A percentile compares a stretch with the other conserved stretches of the same genome.
phyloP scores from a whole-genome alignment of 108 stramenopile genomes.

The Craspedostauros australis region DNA sequence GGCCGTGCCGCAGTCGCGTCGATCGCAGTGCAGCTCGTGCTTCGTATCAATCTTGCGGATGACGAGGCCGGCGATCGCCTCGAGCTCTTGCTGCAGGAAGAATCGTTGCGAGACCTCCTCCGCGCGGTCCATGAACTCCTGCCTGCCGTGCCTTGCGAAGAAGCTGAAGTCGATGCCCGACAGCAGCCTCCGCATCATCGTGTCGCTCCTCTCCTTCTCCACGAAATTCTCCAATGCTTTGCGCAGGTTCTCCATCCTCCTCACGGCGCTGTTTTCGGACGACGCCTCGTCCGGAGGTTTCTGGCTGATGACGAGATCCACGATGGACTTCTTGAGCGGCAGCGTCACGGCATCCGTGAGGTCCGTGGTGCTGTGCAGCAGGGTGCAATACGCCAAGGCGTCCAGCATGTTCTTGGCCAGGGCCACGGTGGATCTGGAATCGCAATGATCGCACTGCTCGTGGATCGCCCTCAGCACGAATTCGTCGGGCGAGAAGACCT shows the following conservation, averaged over 20 bases:
- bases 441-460: slow-evolving; percentile 49
- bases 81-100: slow-evolving; percentile 34
- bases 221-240: slow-evolving; percentile 21
- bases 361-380: slow-evolving; percentile 14
- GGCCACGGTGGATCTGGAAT: slow-evolving; percentile 38
- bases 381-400: slow-evolving; percentile 16
- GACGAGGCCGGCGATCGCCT: slow-evolving; percentile 32
- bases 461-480: slow-evolving; percentile 23
- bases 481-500: slow-evolving; percentile 48
- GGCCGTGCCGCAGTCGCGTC: slow-evolving; percentile 22
- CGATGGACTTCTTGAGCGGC: slow-evolving; percentile 38
- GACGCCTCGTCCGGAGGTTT: neutral
- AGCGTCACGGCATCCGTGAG: slow-evolving; percentile 34
- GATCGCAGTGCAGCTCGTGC: slow-evolving; percentile 43
- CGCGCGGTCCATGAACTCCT: slow-evolving; percentile 11
- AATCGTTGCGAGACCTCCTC: slow-evolving; percentile 6
- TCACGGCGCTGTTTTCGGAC: neutral
- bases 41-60: slow-evolving; percentile 41
- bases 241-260: slow-evolving; percentile 15
- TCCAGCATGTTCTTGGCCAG: slow-evolving; percentile 31
- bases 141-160: neutral
- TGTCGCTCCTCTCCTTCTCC: slow-evolving; percentile 11
- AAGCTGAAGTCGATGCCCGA: slow-evolving; percentile 17
- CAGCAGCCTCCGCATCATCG: slow-evolving; percentile 9
- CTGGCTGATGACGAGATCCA: slow-evolving; percentile 17